Percentiles rank a stretch among this genome's conserved stretches.
These are phyloP conservation scores for Cercospora sp. DNA, from an alignment of 2,329 filamentous ascomycete species.

Conservation along the genomic window DNA sequence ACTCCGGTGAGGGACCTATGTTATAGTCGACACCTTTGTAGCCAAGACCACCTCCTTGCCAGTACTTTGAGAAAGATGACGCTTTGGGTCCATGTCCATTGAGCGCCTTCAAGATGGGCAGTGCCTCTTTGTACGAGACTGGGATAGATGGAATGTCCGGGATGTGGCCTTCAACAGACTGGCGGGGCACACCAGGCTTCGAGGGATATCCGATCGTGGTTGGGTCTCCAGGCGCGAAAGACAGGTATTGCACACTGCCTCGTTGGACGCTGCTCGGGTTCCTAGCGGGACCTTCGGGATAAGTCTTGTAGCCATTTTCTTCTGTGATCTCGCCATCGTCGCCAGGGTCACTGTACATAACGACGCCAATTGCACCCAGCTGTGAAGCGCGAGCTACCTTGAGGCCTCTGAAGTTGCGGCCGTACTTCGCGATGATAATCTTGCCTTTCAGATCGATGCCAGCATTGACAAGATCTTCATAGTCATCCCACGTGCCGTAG, in stretches of 20 bases:
- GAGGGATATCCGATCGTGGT: constrained; percentile 94
- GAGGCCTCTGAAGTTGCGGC: constrained; percentile 80
- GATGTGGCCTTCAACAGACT: constrained; percentile 67
- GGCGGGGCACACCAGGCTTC: constrained; percentile 79
- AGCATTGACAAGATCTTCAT: constrained; percentile 73
- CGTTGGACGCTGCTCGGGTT: constrained; percentile 88
- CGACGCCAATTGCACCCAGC: constrained; percentile 78
- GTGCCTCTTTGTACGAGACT: constrained; percentile 81
- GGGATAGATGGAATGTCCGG: constrained; percentile 88
- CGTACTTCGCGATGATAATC: constrained; percentile 84
- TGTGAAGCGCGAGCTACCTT: constrained; percentile 93
- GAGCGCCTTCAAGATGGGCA: constrained; percentile 84
- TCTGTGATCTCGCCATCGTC: constrained; percentile 83
- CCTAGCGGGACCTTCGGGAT: constrained; percentile 83
- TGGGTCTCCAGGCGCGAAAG: constrained; percentile 67
- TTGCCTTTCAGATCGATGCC: constrained; percentile 78
- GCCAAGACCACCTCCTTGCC: constrained; percentile 67
- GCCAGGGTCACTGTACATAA: constrained; percentile 86
- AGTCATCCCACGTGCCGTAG: constrained; percentile 84
- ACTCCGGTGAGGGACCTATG: constrained; percentile 75
- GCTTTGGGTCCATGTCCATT: constrained; percentile 84
- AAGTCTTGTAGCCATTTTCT: constrained; percentile 73
- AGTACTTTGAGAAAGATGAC: constrained; percentile 69
- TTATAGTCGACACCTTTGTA: constrained; percentile 83
- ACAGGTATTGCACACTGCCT: constrained; percentile 70